These are phyloP conservation scores for Cyclotella atomus DNA, from an alignment of 108 stramenopile species.

Conservation along the genomic window DNA sequence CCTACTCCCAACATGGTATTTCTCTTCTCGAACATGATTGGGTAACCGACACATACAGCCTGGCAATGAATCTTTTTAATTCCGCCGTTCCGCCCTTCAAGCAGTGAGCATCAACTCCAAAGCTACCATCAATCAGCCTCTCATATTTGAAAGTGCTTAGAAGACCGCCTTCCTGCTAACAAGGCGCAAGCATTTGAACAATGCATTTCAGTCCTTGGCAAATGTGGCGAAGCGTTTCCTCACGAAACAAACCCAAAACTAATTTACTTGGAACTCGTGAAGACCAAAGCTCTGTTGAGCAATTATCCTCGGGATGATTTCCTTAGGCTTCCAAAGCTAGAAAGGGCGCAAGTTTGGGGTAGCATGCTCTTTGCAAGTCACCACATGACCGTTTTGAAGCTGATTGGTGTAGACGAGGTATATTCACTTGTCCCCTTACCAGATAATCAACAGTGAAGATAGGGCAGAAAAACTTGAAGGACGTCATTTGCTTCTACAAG, in stretches of 20 bases:
- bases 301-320: slow-evolving; percentile 1
- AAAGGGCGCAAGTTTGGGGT: neutral
- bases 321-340: neutral
- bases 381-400: neutral
- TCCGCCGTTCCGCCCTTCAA: neutral
- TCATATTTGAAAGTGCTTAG: neutral
- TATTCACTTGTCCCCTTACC: neutral
- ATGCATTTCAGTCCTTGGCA: neutral
- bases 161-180: slow-evolving; percentile 7
- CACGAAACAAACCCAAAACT: neutral
- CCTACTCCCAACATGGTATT: slow-evolving; percentile 21
- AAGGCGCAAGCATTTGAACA: neutral
- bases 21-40: slow-evolving; percentile 18
- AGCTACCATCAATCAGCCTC: neutral
- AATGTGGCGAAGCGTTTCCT: slow-evolving; percentile 1
- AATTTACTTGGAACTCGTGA: neutral
- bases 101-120: neutral
- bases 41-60: slow-evolving; percentile 9
- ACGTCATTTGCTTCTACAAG: neutral
- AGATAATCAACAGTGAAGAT: slow-evolving; percentile 3
- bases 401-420: neutral
- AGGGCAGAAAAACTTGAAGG: neutral
- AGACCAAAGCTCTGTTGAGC: neutral
- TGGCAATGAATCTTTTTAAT: slow-evolving; percentile 10
- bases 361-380: neutral